Percentiles rank a stretch among this genome's conserved stretches.
Evolutionary conservation across 73 alveolate species (phyloP).

Genomic region (Blepharisma japonicum): DNA sequence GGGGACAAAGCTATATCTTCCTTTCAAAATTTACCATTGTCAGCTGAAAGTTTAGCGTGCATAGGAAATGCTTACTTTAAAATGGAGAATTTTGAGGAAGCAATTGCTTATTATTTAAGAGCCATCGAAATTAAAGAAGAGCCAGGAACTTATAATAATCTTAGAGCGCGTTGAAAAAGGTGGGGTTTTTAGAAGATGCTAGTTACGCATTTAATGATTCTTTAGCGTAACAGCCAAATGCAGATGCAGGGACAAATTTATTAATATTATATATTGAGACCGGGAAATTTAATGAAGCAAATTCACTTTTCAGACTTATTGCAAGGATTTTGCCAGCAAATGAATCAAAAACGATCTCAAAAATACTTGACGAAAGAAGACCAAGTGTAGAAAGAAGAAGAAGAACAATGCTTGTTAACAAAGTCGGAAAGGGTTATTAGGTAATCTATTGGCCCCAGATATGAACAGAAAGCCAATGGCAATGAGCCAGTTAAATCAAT

Average conservation of each 20-base stretch:
- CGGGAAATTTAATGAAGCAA: constrained; percentile 3
- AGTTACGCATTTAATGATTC: constrained; percentile 20
- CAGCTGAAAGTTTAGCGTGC: not conserved
- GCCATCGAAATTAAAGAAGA: not conserved
- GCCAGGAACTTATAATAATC: constrained; percentile 18
- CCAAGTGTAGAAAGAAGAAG: too few relatives aligned
- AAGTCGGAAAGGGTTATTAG: too few relatives aligned
- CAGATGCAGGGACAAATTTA: constrained; percentile 16
- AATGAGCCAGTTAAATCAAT: too few relatives aligned
- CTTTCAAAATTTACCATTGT: not conserved
- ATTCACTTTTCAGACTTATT: not conserved
- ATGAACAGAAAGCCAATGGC: too few relatives aligned
- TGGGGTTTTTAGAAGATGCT: constrained; percentile 10
- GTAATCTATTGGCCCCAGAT: too few relatives aligned
- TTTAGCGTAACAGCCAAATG: not conserved
- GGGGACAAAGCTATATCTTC: not conserved
- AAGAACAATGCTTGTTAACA: too few relatives aligned
- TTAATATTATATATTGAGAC: not conserved
- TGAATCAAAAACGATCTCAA: too few relatives aligned
- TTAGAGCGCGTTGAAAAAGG: constrained; percentile 16
- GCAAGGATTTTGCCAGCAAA: not conserved
- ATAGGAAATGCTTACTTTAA: constrained; percentile 4
- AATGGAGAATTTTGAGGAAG: constrained; percentile 13
- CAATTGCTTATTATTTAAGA: not conserved
- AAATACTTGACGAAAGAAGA: too few relatives aligned